Conservation (phyloP, 202 grass and related monocot species). For the Setaria viridis region DNA sequence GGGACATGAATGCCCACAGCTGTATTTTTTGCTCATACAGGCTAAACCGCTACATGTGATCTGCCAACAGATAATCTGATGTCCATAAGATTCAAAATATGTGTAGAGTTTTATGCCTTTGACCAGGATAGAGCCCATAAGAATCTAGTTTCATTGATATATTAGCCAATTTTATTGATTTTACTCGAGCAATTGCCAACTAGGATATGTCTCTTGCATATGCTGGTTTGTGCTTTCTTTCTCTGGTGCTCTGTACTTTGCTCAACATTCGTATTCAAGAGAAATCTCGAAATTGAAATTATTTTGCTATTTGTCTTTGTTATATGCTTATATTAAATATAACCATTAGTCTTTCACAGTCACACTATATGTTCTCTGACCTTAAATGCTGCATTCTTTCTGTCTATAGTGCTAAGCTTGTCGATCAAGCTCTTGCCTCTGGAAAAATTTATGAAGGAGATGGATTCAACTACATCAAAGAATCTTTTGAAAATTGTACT, state of each 20-base stretch:
- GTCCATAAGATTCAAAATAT: not conserved
- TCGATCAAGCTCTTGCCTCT: conserved; percentile 86
- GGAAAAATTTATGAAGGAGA: conserved; percentile 92
- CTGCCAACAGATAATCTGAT: not conserved
- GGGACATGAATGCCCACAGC: not conserved
- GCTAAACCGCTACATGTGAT: not conserved
- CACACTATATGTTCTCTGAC: not conserved
- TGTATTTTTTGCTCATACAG: not conserved
- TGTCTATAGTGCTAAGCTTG: conserved; percentile 80
- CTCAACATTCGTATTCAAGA: not conserved
- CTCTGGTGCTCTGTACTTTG: not conserved
- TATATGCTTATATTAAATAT: not conserved
- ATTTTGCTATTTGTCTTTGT: not conserved
- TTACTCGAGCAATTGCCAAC: not conserved
- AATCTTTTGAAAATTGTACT: conserved; percentile 73
- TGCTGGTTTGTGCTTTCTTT: conserved; percentile 5
- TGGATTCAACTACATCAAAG: conserved; percentile 92
- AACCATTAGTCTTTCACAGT: not conserved
- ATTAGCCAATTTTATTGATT: not conserved
- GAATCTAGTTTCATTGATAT: conserved; percentile 1
- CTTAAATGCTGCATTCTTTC: conserved; percentile 31
- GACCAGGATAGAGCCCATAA: not conserved
- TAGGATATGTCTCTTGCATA: conserved; percentile 2
- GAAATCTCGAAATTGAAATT: not conserved
- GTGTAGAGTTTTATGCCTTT: not conserved